phyloP scores from a whole-genome alignment of 306 rosid genomes.

The Delonix regia region DNA sequence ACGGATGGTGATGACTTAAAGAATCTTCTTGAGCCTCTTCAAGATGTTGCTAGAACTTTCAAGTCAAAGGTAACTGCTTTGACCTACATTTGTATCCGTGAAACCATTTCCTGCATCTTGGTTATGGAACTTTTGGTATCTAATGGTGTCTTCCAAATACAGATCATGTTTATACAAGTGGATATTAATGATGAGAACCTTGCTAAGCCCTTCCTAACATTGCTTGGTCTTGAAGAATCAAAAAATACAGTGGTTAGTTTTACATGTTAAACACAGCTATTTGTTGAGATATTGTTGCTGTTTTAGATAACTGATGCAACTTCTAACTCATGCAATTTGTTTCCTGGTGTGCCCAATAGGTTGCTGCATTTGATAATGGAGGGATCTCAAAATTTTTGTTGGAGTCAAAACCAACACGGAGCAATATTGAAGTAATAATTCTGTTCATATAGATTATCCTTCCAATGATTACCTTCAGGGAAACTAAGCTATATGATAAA shows the following conservation, averaged over 20 bases:
- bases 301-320: neutral
- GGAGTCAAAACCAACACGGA: slow-evolving; percentile 64
- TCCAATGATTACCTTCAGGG: slow-evolving; percentile 7
- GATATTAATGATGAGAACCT: slow-evolving; percentile 83
- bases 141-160: slow-evolving; percentile 44
- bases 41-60: slow-evolving; percentile 77
- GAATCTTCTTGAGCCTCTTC: slow-evolving; percentile 67
- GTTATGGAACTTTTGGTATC: slow-evolving; percentile 3
- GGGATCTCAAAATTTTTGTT: slow-evolving; percentile 80
- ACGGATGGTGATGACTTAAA: slow-evolving; percentile 55
- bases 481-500: slow-evolving; percentile 30
- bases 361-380: slow-evolving; percentile 76
- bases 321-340: slow-evolving; percentile 34
- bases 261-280: slow-evolving; percentile 11
- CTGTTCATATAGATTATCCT: slow-evolving; percentile 23
- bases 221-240: slow-evolving; percentile 92
- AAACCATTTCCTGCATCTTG: slow-evolving; percentile 29
- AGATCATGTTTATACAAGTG: slow-evolving; percentile 73
- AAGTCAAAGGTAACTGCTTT: slow-evolving; percentile 70
- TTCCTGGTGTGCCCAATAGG: slow-evolving; percentile 49
- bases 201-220: slow-evolving; percentile 84
- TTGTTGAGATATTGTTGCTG: slow-evolving; percentile 12
- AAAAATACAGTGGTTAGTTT: slow-evolving; percentile 72
- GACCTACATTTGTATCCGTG: slow-evolving; percentile 28
- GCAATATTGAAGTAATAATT: slow-evolving; percentile 71